A percentile compares a stretch with the other conserved stretches of the same genome.
phyloP scores from a whole-genome alignment of 352 stramenopile genomes.

The Aphanomyces cochlioides region DNA sequence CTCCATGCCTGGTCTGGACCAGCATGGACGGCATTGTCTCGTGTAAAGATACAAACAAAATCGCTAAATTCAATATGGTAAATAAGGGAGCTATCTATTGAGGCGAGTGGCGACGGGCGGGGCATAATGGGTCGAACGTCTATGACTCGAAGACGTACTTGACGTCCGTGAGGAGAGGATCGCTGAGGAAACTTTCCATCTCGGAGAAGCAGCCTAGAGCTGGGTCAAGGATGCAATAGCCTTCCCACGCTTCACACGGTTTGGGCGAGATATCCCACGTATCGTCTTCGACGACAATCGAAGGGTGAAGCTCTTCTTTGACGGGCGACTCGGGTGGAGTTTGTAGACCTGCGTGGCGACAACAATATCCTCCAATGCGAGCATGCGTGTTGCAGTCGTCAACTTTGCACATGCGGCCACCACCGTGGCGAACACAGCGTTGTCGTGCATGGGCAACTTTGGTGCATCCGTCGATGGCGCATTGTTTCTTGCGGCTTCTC shows the following conservation, averaged over 20 bases:
- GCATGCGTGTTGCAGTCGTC: conserved; percentile 26
- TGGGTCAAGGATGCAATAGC: conserved; percentile 16
- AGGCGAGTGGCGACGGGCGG: too few species aligned
- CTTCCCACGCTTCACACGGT: conserved; percentile 11
- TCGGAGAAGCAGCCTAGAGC: conserved; percentile 14
- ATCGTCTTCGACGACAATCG: conserved; percentile 10
- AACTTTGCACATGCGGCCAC: conserved; percentile 27
- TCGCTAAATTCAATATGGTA: too few species aligned
- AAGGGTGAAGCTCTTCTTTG: not conserved
- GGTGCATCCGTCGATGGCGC: conserved; percentile 5
- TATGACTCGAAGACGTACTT: conserved; percentile 13
- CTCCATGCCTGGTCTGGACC: too few species aligned
- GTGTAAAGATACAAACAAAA: too few species aligned
- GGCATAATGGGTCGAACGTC: too few species aligned
- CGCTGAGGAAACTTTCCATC: conserved; percentile 2
- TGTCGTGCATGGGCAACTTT: conserved; percentile 27
- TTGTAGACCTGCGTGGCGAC: conserved; percentile 10
- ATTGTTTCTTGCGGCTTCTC: conserved; percentile 12
- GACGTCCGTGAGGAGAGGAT: not conserved
- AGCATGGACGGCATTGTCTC: too few species aligned
- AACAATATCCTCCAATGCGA: conserved; percentile 27
- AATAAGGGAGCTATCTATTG: too few species aligned
- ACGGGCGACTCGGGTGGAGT: not conserved
- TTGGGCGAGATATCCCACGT: conserved; percentile 10
- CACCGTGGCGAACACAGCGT: conserved; percentile 27